A percentile compares a stretch with the other conserved stretches of the same genome.
These are phyloP conservation scores for Curvularia hawaiiensis DNA, from an alignment of 2,329 filamentous ascomycete genomes.

Conservation along the genomic window DNA sequence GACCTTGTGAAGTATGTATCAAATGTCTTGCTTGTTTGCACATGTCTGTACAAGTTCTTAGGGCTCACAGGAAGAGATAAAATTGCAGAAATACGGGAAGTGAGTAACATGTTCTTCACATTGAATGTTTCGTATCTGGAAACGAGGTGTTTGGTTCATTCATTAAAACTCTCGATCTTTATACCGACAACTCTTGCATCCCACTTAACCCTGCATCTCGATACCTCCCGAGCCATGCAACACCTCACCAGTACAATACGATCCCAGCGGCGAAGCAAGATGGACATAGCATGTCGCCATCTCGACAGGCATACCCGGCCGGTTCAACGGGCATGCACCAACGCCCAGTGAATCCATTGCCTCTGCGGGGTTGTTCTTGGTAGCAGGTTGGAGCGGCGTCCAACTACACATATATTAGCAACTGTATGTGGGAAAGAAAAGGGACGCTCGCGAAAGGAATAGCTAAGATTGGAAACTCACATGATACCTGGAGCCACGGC, in stretches of 20 bases:
- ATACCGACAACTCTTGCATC: not conserved
- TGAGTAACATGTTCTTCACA: not conserved
- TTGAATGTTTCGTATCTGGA: not conserved
- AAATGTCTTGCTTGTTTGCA: not conserved
- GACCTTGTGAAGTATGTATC: not conserved
- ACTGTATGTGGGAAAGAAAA: not conserved
- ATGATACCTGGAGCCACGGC: conserved; percentile 70
- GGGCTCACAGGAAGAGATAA: not conserved
- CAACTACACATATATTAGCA: conserved; percentile 11
- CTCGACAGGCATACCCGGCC: conserved; percentile 27
- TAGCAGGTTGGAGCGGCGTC: conserved; percentile 25
- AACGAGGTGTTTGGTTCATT: not conserved
- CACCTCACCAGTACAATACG: conserved; percentile 28
- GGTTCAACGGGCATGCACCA: conserved; percentile 25
- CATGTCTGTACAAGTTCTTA: not conserved
- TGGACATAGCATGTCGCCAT: conserved; percentile 27
- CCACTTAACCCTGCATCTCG: conserved; percentile 24
- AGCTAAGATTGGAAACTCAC: conserved; percentile 16
- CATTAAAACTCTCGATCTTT: not conserved
- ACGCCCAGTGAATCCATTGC: conserved; percentile 23
- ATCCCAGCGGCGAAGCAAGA: conserved; percentile 24
- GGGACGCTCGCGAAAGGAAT: conserved; percentile 10
- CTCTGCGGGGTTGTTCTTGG: conserved; percentile 19
- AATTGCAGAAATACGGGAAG: not conserved
- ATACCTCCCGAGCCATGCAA: conserved; percentile 25